phyloP scores from a whole-genome alignment of 1,284 basidiomycete species.

The Leucoagaricus sp. region DNA sequence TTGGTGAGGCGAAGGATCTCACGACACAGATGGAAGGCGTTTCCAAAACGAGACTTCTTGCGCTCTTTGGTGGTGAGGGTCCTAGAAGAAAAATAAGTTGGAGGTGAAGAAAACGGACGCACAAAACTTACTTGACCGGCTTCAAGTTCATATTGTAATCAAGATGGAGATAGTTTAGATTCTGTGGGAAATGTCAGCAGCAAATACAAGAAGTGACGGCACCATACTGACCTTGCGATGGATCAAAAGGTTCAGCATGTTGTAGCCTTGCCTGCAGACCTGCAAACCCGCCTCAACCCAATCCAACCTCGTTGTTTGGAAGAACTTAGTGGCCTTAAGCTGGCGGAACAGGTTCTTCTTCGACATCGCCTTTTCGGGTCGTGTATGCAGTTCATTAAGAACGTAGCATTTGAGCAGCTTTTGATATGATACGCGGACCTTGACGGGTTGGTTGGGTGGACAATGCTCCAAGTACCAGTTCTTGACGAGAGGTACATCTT shows the following conservation, averaged over 20 bases:
- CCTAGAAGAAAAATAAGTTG: constrained; percentile 41
- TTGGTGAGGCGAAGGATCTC: constrained; percentile 98
- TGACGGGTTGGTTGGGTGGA: constrained; percentile 94
- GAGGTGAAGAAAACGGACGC: background rate
- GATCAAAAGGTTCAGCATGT: constrained; percentile 98
- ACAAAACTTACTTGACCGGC: constrained; percentile 80
- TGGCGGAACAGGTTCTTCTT: constrained; percentile 97
- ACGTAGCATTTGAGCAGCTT: constrained; percentile 98
- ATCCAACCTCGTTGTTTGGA: constrained; percentile 96
- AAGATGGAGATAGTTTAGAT: constrained; percentile 92
- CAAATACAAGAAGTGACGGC: background rate
- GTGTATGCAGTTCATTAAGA: constrained; percentile 88
- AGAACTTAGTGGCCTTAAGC: constrained; percentile 98
- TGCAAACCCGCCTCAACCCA: constrained; percentile 99
- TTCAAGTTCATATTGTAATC: constrained; percentile 97
- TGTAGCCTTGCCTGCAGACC: constrained; percentile 98
- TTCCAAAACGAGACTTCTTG: constrained; percentile 99
- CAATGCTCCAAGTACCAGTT: constrained; percentile 99
- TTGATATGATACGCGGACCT: constrained; percentile 99
- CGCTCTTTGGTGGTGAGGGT: constrained; percentile 99
- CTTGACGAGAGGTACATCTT: constrained; percentile 96
- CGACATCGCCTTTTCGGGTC: constrained; percentile 94
- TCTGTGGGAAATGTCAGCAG: constrained; percentile 46
- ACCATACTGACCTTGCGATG: constrained; percentile 82
- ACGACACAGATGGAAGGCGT: constrained; percentile 97